Percentiles rank a stretch among this genome's conserved stretches.
phyloP scores from a whole-genome alignment of 495 filamentous ascomycete genomes.

The Trichoderma erinaceum region DNA sequence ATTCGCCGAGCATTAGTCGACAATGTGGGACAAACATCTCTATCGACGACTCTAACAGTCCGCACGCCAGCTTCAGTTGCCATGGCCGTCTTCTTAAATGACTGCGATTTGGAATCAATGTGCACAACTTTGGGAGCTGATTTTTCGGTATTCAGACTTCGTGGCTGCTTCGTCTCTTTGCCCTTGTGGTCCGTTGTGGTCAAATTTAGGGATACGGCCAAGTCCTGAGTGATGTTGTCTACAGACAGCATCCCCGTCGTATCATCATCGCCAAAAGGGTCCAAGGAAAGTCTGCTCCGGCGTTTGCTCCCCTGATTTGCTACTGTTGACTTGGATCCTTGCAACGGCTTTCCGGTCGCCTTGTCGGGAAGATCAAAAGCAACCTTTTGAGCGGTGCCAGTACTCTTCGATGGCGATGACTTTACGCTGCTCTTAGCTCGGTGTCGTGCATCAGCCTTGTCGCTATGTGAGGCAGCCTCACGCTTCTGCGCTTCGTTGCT shows the following conservation, averaged over 20 bases:
- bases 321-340: slow-evolving; percentile 9
- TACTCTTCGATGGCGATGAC: background rate
- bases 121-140: slow-evolving; percentile 1
- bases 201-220: background rate
- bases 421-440: background rate
- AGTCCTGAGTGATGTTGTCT: slow-evolving; percentile 14
- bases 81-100: background rate
- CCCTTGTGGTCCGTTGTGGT: slow-evolving; percentile 1
- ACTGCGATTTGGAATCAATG: background rate
- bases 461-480: background rate
- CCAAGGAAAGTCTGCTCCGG: background rate
- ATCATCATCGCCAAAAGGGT: slow-evolving; percentile 11
- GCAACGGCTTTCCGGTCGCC: background rate
- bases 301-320: slow-evolving; percentile 17
- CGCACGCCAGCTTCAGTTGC: background rate
- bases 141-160: background rate
- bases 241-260: slow-evolving; percentile 9
- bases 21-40: slow-evolving; percentile 31
- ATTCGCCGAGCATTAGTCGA: slow-evolving; percentile 49
- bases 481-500: slow-evolving; percentile 16
- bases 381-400: slow-evolving; percentile 13
- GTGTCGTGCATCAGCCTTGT: background rate
- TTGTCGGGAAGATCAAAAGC: slow-evolving; percentile 15
- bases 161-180: background rate
- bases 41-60: slow-evolving; percentile 9